Conservation (phyloP, 257 asterid species). For the Scutellaria barbata region DNA sequence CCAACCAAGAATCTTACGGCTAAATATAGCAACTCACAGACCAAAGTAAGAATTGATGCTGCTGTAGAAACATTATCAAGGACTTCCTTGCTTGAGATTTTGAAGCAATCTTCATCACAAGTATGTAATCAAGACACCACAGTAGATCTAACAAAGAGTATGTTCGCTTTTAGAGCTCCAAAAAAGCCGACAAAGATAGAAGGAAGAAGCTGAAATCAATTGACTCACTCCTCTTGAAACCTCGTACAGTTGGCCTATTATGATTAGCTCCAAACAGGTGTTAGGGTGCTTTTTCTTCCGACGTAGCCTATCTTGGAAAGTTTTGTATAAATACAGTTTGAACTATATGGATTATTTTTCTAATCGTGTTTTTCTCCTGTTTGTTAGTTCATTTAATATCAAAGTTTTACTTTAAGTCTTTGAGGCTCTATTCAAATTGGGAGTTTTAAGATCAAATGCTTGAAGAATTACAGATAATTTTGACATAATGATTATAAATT, state of each 20-base stretch:
- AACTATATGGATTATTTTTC: not conserved
- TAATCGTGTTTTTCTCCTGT: not conserved
- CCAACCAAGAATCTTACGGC: constrained; percentile 40
- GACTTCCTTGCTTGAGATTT: constrained; percentile 66
- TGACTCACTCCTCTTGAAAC: not conserved
- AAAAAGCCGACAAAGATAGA: constrained; percentile 53
- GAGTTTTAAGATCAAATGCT: no score
- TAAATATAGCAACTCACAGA: constrained; percentile 48
- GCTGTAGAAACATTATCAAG: constrained; percentile 39
- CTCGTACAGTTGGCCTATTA: not conserved
- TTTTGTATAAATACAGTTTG: no score
- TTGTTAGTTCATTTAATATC: no score
- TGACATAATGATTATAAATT: no score
- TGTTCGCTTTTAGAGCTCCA: constrained; percentile 63
- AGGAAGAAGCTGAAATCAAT: constrained; percentile 45
- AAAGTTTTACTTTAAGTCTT: not conserved
- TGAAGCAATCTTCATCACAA: constrained; percentile 59
- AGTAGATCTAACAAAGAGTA: constrained; percentile 57
- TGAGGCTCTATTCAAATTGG: not conserved
- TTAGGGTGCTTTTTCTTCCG: not conserved
- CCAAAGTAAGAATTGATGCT: constrained; percentile 37
- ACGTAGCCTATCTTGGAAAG: no score
- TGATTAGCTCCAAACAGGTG: not conserved
- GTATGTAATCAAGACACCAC: constrained; percentile 41
- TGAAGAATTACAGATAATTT: no score